Evolutionary conservation across 208 protist species (phyloP), one percentile per base, ranked within the genome.

Genomic region (Crithidia brevicula): DNA sequence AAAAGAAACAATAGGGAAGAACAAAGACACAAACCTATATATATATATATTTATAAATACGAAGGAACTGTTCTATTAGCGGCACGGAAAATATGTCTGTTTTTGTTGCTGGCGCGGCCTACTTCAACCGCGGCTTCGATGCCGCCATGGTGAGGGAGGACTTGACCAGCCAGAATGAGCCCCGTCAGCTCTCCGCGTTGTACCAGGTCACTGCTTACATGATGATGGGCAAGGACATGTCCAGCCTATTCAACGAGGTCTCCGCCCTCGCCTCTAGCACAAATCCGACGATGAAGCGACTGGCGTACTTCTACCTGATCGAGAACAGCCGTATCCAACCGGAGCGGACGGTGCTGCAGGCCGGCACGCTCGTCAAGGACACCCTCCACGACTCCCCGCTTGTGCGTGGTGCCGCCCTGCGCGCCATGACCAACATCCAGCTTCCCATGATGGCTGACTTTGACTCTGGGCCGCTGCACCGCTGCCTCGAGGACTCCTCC

Each of bases 261-360:
- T 60, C 99, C 23, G 94, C 98, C 28, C 91, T 97, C 54, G 98
- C 98, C 43, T 91, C 96, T 45, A 98, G 98, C 5, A 82, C 77
- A 10, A 95, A 99, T 77, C 69, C 99, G 9, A 96, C 98, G 45
- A 80, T 99, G 10, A 99, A 99, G 85, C 99, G 99, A 51, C 87
- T 99, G 4, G 96, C 99, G 1, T 99, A 99, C 79, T 78, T 99
- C 25, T 99, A 99, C 67, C 74, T 99, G 11, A 98, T 99, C 68
- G 98, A 99, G 68, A 99, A 99, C 77, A 97, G 98, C 52, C 94
- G 97, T 53, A 83, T 81, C 25, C 92, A 99, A 69, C 98, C 98
- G 40, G 97, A 99, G 64, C 85, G 98, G 43, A 97, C 98, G 47
- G 97, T 99, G 47, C 73, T 99, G 25, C 98, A 98, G 67, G 98